Conservation (phyloP, 2,329 filamentous ascomycete genomes). For the Bertia moriformis region DNA sequence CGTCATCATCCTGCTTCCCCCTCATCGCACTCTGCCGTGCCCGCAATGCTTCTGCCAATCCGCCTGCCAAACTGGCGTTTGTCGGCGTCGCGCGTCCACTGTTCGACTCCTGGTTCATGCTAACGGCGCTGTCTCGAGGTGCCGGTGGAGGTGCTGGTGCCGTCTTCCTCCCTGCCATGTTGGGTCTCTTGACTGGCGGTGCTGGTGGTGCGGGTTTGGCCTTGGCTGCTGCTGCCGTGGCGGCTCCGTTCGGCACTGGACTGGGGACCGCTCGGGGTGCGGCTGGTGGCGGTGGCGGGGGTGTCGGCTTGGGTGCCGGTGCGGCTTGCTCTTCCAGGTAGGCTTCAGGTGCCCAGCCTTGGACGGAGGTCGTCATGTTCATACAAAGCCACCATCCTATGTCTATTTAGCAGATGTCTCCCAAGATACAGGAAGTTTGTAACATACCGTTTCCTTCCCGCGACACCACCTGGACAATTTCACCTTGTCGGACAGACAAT, state of each 20-base stretch:
- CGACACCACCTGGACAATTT: conserved; percentile 77
- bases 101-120: conserved; percentile 43
- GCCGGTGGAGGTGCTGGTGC: conserved; percentile 37
- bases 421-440: background rate
- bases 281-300: conserved; percentile 36
- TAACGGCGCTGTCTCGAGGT: conserved; percentile 1
- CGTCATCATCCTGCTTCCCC: conserved; percentile 58
- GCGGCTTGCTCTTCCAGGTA: conserved; percentile 60
- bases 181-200: conserved; percentile 69
- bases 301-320: conserved; percentile 49
- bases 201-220: conserved; percentile 61
- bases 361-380: conserved; percentile 60
- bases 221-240: conserved; percentile 13
- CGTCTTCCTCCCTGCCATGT: conserved; percentile 55
- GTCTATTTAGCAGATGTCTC: background rate
- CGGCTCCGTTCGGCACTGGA: conserved; percentile 10
- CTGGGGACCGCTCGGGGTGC: background rate
- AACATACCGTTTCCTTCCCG: conserved; percentile 84
- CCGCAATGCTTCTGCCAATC: conserved; percentile 64
- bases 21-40: conserved; percentile 67
- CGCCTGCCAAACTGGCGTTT: conserved; percentile 59
- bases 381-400: conserved; percentile 93
- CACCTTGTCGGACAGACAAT: conserved; percentile 63
- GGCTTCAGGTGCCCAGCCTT: conserved; percentile 87
- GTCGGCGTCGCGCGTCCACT: conserved; percentile 34